phyloP scores from a whole-genome alignment of 768 basidiomycete genomes.

The Amanita rimosa region DNA sequence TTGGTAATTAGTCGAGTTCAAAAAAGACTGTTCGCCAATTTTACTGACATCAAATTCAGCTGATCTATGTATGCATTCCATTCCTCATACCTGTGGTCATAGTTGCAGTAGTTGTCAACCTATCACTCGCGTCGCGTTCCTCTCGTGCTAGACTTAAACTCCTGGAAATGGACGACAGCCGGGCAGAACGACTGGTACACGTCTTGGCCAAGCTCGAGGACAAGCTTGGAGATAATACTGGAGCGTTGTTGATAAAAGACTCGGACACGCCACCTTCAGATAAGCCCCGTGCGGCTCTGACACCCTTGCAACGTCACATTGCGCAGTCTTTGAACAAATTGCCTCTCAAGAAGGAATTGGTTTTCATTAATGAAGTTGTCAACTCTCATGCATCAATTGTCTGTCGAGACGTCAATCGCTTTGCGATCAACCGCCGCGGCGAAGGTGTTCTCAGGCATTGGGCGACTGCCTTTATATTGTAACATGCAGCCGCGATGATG shows the following conservation, averaged over 20 bases:
- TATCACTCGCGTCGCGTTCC: slow-evolving; percentile 43
- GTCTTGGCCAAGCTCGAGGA: slow-evolving; percentile 48
- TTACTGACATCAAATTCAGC: slow-evolving; percentile 19
- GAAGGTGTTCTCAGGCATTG: slow-evolving; percentile 62
- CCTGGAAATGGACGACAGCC: slow-evolving; percentile 45
- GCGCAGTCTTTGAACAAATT: slow-evolving; percentile 53
- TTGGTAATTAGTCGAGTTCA: slow-evolving; percentile 26
- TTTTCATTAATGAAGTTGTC: slow-evolving; percentile 43
- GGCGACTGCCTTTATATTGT: slow-evolving; percentile 46
- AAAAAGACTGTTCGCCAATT: too few relatives aligned
- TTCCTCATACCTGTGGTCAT: slow-evolving; percentile 52
- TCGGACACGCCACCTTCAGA: slow-evolving; percentile 34
- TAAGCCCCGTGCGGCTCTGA: slow-evolving; percentile 30
- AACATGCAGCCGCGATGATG: not conserved
- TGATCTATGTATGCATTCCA: slow-evolving; percentile 46
- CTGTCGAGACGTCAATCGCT: slow-evolving; percentile 52
- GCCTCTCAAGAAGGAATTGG: slow-evolving; percentile 62
- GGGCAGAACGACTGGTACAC: slow-evolving; percentile 39
- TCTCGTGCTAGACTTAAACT: slow-evolving; percentile 57
- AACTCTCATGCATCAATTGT: slow-evolving; percentile 71
- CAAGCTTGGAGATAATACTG: slow-evolving; percentile 39
- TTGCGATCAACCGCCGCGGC: slow-evolving; percentile 46
- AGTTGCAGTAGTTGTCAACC: slow-evolving; percentile 39
- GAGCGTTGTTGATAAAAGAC: slow-evolving; percentile 12
- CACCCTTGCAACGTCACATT: slow-evolving; percentile 44